A percentile compares a stretch with the other conserved stretches of the same genome.
Evolutionary conservation across 306 rosid species (phyloP).

Genomic region (Rosa chinensis): DNA sequence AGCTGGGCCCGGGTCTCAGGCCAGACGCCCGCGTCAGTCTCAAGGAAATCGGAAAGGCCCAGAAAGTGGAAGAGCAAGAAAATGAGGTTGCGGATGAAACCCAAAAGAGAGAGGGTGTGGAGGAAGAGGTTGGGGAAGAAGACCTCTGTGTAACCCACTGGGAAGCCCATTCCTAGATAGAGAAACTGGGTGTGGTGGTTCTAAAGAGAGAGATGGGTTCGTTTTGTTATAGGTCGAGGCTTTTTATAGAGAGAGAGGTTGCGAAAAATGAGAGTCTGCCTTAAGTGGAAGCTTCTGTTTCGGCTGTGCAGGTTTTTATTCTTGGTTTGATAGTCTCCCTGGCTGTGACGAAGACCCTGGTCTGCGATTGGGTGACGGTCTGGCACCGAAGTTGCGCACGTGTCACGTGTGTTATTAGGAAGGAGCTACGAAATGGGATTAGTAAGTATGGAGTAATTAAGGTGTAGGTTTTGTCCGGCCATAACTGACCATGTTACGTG

Average conservation of each 20-base stretch:
- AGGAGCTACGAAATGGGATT: slow-evolving; percentile 23
- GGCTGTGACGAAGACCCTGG: not conserved
- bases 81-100: slow-evolving; percentile 54
- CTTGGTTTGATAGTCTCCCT: not conserved
- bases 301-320: not conserved
- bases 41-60: slow-evolving; percentile 69
- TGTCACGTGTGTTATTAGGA: slow-evolving; percentile 37
- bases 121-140: slow-evolving; percentile 61
- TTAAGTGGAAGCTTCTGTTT: slow-evolving; percentile 39
- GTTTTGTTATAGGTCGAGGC: not conserved
- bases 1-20: slow-evolving; percentile 29
- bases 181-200: slow-evolving; percentile 12
- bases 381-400: not conserved
- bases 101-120: slow-evolving; percentile 58
- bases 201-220: not conserved
- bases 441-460: not conserved
- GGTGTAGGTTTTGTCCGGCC: not conserved
- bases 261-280: not conserved
- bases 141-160: slow-evolving; percentile 72
- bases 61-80: slow-evolving; percentile 53
- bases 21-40: slow-evolving; percentile 45
- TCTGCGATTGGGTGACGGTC: not conserved
- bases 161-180: slow-evolving; percentile 70
- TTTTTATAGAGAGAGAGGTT: slow-evolving; percentile 7
- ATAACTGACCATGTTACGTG: not conserved